Evolutionary conservation across 768 basidiomycete genomes (phyloP), one percentile per base, ranked within the genome.

Genomic region (Hydnum rufescens): DNA sequence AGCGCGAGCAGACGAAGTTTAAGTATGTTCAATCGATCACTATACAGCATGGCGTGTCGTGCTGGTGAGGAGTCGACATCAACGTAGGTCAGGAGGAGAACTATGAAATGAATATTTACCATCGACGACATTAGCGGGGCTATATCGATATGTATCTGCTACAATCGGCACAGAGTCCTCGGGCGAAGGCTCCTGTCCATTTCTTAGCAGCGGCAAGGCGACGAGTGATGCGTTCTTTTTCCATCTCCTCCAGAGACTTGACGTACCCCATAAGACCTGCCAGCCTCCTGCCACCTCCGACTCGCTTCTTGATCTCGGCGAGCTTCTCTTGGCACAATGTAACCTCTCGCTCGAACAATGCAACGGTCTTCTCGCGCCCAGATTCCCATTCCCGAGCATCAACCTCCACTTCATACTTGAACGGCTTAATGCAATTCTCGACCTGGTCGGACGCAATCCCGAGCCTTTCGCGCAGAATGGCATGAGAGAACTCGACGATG

Each of bases 351-450:
- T 87, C 81, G 59, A 93, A 84, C 58, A 92, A 68, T 51, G 76
- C 75, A 53, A 87, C 73, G 1, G 87, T 76, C 49, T 76, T 70
- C 58, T 72, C 73, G 48, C 92, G 70, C 0, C 95, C 95, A 2
- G 70, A 61, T 59, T 87, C 85, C 95, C 95, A 99, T 64, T 99
- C 95, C 39, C 80, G 70, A 13, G 76, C 74, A 57, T 96, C 90
- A 13, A 96, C 82, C 63, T 99, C 95, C 26, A 97, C 80, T 61
- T 97, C 93, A 61, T 95, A 93, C 70, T 99, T 99, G 74, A 78
- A 96, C 28, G 93, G 95, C 67, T 99, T 99, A 72, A 99, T 96
- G 65, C 88, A 93, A 65, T 97, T 99, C 70, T 99, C 95, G 16
- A 99, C 93, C 67, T 97, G 93, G 64, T 99, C 95, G 3, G 87